Percentiles rank a stretch among this genome's conserved stretches.
phyloP scores from a whole-genome alignment of 148 eudicot species.

The Rhododendron simsii region DNA sequence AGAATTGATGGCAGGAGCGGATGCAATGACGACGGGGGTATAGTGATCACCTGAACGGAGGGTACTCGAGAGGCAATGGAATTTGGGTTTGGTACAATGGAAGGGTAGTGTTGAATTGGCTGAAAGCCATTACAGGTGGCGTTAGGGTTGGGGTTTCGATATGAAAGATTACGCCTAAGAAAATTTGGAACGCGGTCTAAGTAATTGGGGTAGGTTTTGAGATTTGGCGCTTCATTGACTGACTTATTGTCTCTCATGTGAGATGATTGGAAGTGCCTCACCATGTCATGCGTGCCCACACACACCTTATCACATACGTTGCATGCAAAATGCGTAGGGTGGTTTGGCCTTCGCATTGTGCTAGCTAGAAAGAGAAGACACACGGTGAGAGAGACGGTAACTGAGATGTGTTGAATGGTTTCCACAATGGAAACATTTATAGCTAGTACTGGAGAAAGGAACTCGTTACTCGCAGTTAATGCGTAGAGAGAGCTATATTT shows the following conservation, averaged over 20 bases:
- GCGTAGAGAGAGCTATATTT: background rate
- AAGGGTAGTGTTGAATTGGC: background rate
- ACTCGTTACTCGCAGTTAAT: background rate
- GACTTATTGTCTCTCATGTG: conserved; percentile 8
- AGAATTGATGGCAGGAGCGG: background rate
- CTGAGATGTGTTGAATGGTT: background rate
- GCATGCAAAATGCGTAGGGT: conserved; percentile 16
- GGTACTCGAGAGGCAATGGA: background rate
- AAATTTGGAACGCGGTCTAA: background rate
- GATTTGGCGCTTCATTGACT: background rate
- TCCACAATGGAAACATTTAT: background rate
- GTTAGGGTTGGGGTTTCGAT: background rate
- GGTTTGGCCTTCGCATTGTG: background rate
- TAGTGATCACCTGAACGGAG: background rate
- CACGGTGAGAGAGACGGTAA: background rate
- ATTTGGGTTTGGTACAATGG: background rate
- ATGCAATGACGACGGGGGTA: background rate
- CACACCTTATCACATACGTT: conserved; percentile 23
- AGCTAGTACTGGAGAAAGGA: background rate
- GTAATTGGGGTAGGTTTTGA: background rate
- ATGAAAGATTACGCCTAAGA: background rate
- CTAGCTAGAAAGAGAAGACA: background rate
- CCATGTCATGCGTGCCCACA: conserved; percentile 5
- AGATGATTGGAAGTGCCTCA: conserved; percentile 23
- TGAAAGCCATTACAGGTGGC: background rate